These are phyloP conservation scores for Lobosporangium transversale DNA, from an alignment of 192 early-diverging fungal species.

Conservation along the genomic window DNA sequence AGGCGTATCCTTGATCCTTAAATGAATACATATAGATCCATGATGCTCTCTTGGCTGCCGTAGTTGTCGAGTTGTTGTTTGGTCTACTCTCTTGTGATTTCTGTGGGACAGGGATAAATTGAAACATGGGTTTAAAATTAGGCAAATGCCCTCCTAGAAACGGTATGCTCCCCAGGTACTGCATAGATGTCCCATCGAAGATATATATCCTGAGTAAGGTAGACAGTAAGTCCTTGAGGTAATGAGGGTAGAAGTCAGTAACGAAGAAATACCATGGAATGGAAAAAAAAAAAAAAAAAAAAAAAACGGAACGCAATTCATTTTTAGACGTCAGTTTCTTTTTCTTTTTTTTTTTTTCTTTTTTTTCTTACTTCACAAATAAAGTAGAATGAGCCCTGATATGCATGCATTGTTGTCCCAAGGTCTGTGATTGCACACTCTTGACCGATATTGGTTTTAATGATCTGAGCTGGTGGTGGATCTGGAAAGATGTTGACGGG, in stretches of 20 bases:
- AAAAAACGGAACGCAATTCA: neutral
- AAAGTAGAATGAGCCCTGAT: no score
- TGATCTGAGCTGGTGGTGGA: no score
- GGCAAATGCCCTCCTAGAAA: neutral
- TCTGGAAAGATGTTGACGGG: no score
- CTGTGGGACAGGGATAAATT: neutral
- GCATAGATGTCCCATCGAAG: neutral
- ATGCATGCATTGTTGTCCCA: no score
- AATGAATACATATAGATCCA: neutral
- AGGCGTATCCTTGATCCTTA: neutral
- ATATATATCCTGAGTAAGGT: no score
- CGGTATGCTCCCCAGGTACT: neutral
- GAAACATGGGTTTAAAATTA: neutral
- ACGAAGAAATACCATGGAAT: neutral
- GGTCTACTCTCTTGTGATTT: no score
- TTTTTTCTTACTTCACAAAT: no score
- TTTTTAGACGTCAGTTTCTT: no score
- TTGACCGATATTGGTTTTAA: no score
- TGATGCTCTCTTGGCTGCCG: neutral
- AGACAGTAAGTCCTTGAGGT: neutral
- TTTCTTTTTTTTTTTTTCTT: no score
- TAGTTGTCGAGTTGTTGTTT: no score
- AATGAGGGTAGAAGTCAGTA: neutral
- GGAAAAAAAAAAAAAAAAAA: neutral
- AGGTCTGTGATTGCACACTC: no score